Conservation (phyloP, 2,329 filamentous ascomycete species). For the Venturia aucupariae region DNA sequence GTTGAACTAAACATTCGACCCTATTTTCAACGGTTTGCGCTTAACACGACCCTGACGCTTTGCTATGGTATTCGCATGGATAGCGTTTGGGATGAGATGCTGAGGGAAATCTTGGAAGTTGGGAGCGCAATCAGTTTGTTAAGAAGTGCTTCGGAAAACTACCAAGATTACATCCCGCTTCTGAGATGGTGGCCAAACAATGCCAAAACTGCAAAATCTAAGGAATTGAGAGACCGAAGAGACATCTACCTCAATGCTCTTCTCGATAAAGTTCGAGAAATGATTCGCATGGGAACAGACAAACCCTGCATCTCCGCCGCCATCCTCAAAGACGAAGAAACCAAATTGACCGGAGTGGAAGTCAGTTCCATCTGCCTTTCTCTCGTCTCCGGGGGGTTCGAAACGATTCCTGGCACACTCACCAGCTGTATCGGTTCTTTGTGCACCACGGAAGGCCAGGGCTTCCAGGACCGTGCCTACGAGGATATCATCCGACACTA, state of each 20-base stretch:
- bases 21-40: slow-evolving; percentile 44
- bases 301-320: slow-evolving; percentile 47
- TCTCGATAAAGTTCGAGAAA: slow-evolving; percentile 41
- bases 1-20: slow-evolving; percentile 39
- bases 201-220: slow-evolving; percentile 39
- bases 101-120: slow-evolving; percentile 45
- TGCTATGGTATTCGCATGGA: slow-evolving; percentile 50
- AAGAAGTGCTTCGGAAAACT: slow-evolving; percentile 43
- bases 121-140: slow-evolving; percentile 43
- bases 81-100: slow-evolving; percentile 40
- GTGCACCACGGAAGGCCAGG: slow-evolving; percentile 38
- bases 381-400: slow-evolving; percentile 45
- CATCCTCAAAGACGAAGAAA: slow-evolving; percentile 46
- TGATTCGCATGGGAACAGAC: slow-evolving; percentile 43
- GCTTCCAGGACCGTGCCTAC: slow-evolving; percentile 44
- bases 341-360: slow-evolving; percentile 43
- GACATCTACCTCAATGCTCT: slow-evolving; percentile 43
- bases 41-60: slow-evolving; percentile 46
- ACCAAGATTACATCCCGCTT: slow-evolving; percentile 44
- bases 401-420: slow-evolving; percentile 46
- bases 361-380: slow-evolving; percentile 46
- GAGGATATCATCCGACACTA: slow-evolving; percentile 42
- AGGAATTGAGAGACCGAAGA: slow-evolving; percentile 38
- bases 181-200: slow-evolving; percentile 44
- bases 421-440: slow-evolving; percentile 44